A percentile compares a stretch with the other conserved stretches of the same genome.
Conservation (phyloP, 2,329 filamentous ascomycete genomes). For the Xylaria sp. region DNA sequence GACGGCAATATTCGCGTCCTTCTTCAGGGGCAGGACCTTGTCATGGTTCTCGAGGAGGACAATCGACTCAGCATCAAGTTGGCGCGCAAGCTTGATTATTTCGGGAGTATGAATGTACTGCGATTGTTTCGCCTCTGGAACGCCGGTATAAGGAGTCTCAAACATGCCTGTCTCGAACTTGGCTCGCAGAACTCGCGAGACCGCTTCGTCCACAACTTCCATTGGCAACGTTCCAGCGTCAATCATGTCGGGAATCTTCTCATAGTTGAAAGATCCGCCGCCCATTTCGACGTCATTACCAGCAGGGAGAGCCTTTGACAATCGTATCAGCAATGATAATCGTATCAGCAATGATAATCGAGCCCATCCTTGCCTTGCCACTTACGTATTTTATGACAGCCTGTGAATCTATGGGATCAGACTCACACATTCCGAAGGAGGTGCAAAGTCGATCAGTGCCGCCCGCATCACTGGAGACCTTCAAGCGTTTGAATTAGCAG, state of each 20-base stretch:
- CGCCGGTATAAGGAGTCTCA: constrained; percentile 61
- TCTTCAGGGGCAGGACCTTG: constrained; percentile 49
- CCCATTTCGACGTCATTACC: constrained; percentile 75
- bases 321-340: constrained; percentile 1
- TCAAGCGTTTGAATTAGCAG: constrained; percentile 6
- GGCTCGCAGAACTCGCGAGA: constrained; percentile 57
- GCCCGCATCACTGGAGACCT: constrained; percentile 59
- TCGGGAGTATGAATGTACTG: constrained; percentile 58
- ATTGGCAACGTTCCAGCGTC: constrained; percentile 55
- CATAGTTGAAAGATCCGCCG: constrained; percentile 65
- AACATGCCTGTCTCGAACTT: constrained; percentile 69
- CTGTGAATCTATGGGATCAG: constrained; percentile 56
- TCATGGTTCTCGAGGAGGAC: constrained; percentile 56
- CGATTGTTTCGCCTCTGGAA: constrained; percentile 48
- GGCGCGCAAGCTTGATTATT: constrained; percentile 52
- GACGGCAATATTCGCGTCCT: constrained; percentile 63
- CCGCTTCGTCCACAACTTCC: constrained; percentile 58
- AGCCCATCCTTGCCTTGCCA: neutral
- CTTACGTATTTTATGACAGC: constrained; percentile 55
- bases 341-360: neutral
- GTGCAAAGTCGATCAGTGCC: constrained; percentile 63
- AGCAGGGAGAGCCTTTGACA: constrained; percentile 51
- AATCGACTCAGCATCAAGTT: constrained; percentile 60
- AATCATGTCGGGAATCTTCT: constrained; percentile 60
- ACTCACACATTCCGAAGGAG: constrained; percentile 58